Evolutionary conservation across 768 basidiomycete genomes (phyloP).

Genomic region (Rhodotorula babjevae): DNA sequence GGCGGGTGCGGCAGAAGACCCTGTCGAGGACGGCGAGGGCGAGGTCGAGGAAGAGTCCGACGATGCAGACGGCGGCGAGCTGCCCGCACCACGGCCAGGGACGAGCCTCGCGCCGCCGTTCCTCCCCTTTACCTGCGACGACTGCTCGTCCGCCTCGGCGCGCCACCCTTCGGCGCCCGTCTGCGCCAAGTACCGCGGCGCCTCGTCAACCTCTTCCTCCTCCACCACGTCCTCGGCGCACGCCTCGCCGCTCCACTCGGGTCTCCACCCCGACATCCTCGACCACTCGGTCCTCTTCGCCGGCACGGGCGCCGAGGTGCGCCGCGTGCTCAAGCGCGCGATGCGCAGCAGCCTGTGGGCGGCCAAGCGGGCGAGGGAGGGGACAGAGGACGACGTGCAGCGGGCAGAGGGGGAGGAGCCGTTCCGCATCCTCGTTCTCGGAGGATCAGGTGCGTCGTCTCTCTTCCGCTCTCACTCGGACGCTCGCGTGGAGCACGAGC

Average conservation of each 20-base stretch:
- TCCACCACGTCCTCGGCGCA: neutral
- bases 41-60: neutral
- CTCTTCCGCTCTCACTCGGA: too few species aligned
- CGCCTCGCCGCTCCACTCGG: neutral
- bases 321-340: slow-evolving; percentile 21
- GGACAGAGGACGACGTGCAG: neutral
- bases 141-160: neutral
- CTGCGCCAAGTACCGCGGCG: slow-evolving; percentile 15
- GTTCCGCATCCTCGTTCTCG: slow-evolving; percentile 30
- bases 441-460: slow-evolving; percentile 28
- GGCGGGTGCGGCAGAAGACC: neutral
- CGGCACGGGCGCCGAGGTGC: slow-evolving; percentile 28
- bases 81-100: too few species aligned
- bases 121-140: slow-evolving; percentile 15
- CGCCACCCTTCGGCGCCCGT: neutral
- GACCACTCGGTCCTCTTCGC: slow-evolving; percentile 25
- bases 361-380: slow-evolving; percentile 10
- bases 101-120: slow-evolving; percentile 1
- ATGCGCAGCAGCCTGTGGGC: slow-evolving; percentile 29
- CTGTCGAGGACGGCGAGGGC: neutral
- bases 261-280: slow-evolving; percentile 18
- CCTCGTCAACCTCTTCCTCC: too few species aligned
- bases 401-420: slow-evolving; percentile 30
- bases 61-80: neutral
- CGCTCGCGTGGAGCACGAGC: neutral